Evolutionary conservation across 2,329 filamentous ascomycete genomes (phyloP).

Genomic region (Neonectria hederae): DNA sequence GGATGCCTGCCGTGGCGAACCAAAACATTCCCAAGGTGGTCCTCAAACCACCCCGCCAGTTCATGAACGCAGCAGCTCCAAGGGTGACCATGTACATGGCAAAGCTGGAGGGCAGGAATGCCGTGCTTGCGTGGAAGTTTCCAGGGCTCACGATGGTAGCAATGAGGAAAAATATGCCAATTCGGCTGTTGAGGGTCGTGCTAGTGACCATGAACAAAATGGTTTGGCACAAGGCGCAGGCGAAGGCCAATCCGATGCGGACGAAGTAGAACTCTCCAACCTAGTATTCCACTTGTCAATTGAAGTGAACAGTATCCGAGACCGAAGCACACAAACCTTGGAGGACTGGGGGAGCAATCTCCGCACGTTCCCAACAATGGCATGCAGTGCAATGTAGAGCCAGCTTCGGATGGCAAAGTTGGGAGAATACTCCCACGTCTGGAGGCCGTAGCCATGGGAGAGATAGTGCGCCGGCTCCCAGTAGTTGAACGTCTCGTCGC

Average conservation of each 20-base stretch:
- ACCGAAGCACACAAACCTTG: slow-evolving; percentile 55
- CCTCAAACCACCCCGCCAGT: slow-evolving; percentile 82
- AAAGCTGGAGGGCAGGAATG: slow-evolving; percentile 93
- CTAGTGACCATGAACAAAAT: slow-evolving; percentile 82
- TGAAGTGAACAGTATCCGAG: not conserved
- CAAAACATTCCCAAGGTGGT: slow-evolving; percentile 88
- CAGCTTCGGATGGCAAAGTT: slow-evolving; percentile 95
- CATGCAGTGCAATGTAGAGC: slow-evolving; percentile 87
- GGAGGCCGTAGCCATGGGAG: slow-evolving; percentile 88
- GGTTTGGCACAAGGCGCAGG: slow-evolving; percentile 85
- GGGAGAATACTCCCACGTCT: slow-evolving; percentile 99
- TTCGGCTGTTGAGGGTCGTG: slow-evolving; percentile 79
- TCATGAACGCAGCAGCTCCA: slow-evolving; percentile 88
- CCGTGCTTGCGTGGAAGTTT: slow-evolving; percentile 89
- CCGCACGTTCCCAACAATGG: slow-evolving; percentile 73
- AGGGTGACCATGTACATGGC: slow-evolving; percentile 95
- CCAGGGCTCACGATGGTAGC: slow-evolving; percentile 83
- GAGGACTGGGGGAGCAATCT: slow-evolving; percentile 69
- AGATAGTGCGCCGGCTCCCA: slow-evolving; percentile 98
- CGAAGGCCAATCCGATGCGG: slow-evolving; percentile 75
- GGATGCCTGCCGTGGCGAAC: slow-evolving; percentile 84
- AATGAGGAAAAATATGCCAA: slow-evolving; percentile 85
- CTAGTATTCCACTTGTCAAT: slow-evolving; percentile 44
- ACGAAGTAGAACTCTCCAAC: slow-evolving; percentile 87
- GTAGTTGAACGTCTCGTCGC: slow-evolving; percentile 99